Base-by-base conservation (phyloP, 371 early-diverging fungal species). In the Circinella minor region DNA sequence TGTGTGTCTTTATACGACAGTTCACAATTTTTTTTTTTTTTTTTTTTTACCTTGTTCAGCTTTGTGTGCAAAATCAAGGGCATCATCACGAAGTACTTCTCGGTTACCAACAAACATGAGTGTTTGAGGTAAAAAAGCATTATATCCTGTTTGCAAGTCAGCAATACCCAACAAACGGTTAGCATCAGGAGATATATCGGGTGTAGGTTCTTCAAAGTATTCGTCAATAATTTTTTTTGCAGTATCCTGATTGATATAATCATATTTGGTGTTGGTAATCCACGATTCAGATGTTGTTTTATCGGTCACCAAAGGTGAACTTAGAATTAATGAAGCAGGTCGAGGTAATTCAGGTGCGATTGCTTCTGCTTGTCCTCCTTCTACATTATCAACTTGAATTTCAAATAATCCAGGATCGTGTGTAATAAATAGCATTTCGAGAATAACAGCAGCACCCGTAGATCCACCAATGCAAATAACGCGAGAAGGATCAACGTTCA, bases 381-480 rank as follows among this genome's bases (percentile, higher is more conserved):
- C 66, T 27, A 64, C 57, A 5, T 76, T 78, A 34, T 79, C 82
- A 5, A 77, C 77, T 0, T 77, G 74, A 38, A 86, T 77, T 64
- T 82, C 81, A 77, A 84, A 83, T 79, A 79, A 76, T 55, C 78
- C 75, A 11, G 81, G 82, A 55, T 86, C 82, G 57, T 79, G 80
- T 4, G 86, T 81, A 37, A 83, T 80, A 68, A 83, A 78, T 3
- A 83, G 61, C 77, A 79, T 80, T 72, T 85, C 85, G 17, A 85
- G 63, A n/a, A 76, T 55, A 4, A 85, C 64, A 1, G 82, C 77
- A 36, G 81, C 79, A 8, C 85, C 85, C 8, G 80, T 80, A 10
- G 75, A 74, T 55, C 82, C 85, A 27, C 85, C 85, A 18, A 75
- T 67, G 4, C 74, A 76, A 48, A 85, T 64, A 15, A 85, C 61